Evolutionary conservation across 352 stramenopile species (phyloP), one percentile per base, ranked within the genome.

Genomic region (Thraustochytrium sp.): DNA sequence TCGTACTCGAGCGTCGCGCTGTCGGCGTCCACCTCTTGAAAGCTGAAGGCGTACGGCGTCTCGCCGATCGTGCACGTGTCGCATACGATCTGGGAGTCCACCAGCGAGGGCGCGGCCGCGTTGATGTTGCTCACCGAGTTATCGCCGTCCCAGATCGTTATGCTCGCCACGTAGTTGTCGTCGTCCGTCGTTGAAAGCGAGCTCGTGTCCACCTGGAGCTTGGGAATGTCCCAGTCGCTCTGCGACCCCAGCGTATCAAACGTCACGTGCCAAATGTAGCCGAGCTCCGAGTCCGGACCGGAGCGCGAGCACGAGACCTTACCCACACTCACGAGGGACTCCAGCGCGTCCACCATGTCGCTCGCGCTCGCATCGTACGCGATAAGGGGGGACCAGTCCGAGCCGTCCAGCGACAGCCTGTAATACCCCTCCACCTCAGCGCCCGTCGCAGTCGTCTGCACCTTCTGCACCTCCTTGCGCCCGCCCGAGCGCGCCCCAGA

Each of bases 271-370:
- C 76, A 86, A 0, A 11, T 82, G 78, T 86, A 86, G 18, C 38
- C 78, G n/a, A 8, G 5, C 8, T 8, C 44, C 16, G 61, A 3
- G 49, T 37, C 56, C 40, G 40, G 21, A 37, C 21, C 21, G 8
- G 21, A 46, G 91, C 93, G 36, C 46, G 88, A 82, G 44, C 86
- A 94, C 18, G 84, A 84, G 26, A 98, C 93, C 18, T 86, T 91
- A 36, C 93, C 93, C 49, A 97, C 91, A 5, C 93, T 97, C 5
- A 88, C 90, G 1, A 98, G 89, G 2, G 88, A 87, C 84, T 98
- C 92, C 11, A 98, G 89, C 48, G 96, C 91, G 13, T 89, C 87
- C 83, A 97, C 92, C 84, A 98, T 88, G 21, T 90, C 86, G 18
- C 88, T 89, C 23, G 89, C 87, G 9, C 87, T 92, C 0, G 93